Evolutionary conservation across 768 basidiomycete genomes (phyloP), one percentile per base, ranked within the genome.

Genomic region (Tricholoma sp.): DNA sequence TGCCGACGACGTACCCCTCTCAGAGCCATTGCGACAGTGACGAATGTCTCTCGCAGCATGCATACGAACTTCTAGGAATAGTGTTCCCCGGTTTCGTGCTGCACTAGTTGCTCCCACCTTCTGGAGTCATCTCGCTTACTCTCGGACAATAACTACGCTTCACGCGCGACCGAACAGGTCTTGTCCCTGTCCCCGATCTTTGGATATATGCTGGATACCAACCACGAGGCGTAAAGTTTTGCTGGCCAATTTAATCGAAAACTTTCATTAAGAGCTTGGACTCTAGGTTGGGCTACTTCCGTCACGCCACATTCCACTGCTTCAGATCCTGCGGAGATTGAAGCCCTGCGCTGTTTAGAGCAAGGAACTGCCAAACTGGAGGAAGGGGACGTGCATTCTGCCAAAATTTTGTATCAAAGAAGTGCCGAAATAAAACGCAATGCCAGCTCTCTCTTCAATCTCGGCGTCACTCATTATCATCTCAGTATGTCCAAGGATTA

Each of bases 391-490:
- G 83, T 94, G 3, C 78, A 88, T 63, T 83, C 78, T 52, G 91
- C 91, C 52, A 92, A 88, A 69, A 76, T 76, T 49, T 77, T 89
- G 37, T 94, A 93, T 72, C 76, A 81, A 69, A 83, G 90, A 62
- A 91, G 90, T 64, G 81, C 85, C 27, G 85, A 91, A 65, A 89
- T 94, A 56, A 86, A 87, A 68, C 82, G 84, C 57, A 89, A 80
- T 55, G 88, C 90, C 9, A 89, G 87, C 69, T 85, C 88, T 11
- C 79, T 94, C 37, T 94, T 93, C 72, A 94, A 94, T 68, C 79
- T 93, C 12, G 91, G 92, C 43, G 92, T 94, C 29, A 91, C 92
- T 4, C 86, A 91, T 66, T 94, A 93, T 69, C 91, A 94, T 70
- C 81, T 93, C 50, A 92, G 91, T 93, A 68, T 57, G 85, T 78